Evolutionary conservation across 179 eudicot genomes (phyloP), one percentile per base, ranked within the genome.

Genomic region (Pouteria campechiana): DNA sequence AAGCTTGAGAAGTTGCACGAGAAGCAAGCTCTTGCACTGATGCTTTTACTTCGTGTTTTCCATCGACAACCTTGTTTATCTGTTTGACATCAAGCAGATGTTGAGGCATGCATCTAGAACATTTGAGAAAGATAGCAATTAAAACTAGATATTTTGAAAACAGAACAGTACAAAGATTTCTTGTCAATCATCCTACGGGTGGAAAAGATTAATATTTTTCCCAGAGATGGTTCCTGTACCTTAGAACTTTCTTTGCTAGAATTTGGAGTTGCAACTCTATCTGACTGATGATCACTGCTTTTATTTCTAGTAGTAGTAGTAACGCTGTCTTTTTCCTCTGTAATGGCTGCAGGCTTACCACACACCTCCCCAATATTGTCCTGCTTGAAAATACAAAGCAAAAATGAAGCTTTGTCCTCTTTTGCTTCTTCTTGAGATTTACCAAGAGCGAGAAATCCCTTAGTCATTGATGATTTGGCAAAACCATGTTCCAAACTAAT

Each of bases 1-100:
- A 70, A 14, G 90, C 89, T 46, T 81, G 81, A 52, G 76, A 70
- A 33, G 97, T 86, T 25, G 97, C 95, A 46, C 88, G 69, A 38
- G 76, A 73, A 65, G 98, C 95, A 72, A 90, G 93, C 63, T 86
- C 90, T 36, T 74, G 84, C 41, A 90, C 74, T 23, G 87, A 79
- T 45, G 62, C 44, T 58, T 63, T 70, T 37, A 78, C 48, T 44
- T 69, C 81, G 51, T 68, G 69, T 56, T 58, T 69, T 42, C 63
- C 47, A 17, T n/a, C n/a, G n/a, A 24, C 54, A 48, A n/a, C 25
- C 35, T 35, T 37, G 16, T 25, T 27, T 6, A 49, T 17, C 18
- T 32, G 27, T 12, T 4, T 6, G n/a, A 7, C n/a, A 37, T 37
- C 14, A 32, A 5, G 5, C 10, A 20, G 12, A 13, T 7, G 25